Evolutionary conservation across 176 grass and related monocot genomes (phyloP).

Genomic region (Carex parvula): DNA sequence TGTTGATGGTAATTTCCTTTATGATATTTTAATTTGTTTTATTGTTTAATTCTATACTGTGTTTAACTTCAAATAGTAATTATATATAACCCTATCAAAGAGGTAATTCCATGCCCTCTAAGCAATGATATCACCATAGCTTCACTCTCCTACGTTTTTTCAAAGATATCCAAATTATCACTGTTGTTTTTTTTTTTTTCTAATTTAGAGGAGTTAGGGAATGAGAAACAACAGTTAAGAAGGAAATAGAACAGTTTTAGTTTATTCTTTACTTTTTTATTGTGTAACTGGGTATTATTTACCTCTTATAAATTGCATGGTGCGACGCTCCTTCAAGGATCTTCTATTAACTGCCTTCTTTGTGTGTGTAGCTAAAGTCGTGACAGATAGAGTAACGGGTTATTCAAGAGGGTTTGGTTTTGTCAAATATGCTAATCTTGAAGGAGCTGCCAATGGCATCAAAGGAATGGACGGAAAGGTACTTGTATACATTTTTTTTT

Average conservation of each 20-base stretch:
- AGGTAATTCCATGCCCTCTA: neutral
- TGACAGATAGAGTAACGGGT: conserved; percentile 70
- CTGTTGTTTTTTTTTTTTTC: neutral
- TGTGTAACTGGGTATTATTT: too few relatives aligned
- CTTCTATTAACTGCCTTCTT: neutral
- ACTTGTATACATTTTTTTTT: conserved; percentile 2
- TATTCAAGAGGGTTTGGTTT: conserved; percentile 91
- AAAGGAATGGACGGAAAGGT: conserved; percentile 93
- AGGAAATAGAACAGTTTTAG: too few relatives aligned
- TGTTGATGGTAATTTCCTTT: conserved; percentile 46
- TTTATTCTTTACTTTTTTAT: neutral
- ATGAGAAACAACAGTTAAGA: neutral
- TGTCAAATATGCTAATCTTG: conserved; percentile 68
- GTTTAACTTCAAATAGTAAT: neutral
- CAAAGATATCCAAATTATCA: neutral
- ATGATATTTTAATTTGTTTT: neutral
- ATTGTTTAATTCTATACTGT: neutral
- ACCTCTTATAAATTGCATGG: too few relatives aligned
- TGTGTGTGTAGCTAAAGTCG: conserved; percentile 56
- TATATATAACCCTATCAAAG: neutral
- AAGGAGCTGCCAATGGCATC: conserved; percentile 63
- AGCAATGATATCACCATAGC: neutral
- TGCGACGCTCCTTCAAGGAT: neutral
- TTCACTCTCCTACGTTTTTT: neutral
- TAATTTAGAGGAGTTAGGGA: neutral